Evolutionary conservation across 192 early-diverging fungal species (phyloP).

Genomic region (Coemansia furcata): DNA sequence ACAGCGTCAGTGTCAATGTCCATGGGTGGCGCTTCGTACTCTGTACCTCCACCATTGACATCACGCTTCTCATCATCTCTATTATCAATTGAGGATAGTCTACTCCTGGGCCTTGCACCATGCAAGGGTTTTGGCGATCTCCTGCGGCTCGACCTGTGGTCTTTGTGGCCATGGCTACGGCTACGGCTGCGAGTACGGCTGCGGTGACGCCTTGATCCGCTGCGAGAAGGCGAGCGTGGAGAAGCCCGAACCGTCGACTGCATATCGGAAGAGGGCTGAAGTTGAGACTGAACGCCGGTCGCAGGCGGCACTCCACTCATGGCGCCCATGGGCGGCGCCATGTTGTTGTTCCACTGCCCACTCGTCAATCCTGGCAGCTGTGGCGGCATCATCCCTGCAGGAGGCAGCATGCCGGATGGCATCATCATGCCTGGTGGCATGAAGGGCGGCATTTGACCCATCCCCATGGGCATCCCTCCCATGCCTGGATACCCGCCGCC

Average conservation of each 20-base stretch:
- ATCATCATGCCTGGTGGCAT: slow-evolving; percentile 36
- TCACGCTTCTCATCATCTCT: slow-evolving; percentile 9
- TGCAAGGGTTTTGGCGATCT: slow-evolving; percentile 8
- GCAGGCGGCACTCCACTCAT: neutral
- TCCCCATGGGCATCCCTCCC: slow-evolving; percentile 32
- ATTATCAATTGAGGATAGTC: slow-evolving; percentile 10
- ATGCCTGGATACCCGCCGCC: slow-evolving; percentile 16
- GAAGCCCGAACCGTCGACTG: neutral
- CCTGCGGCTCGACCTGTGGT: slow-evolving; percentile 5
- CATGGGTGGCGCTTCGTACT: slow-evolving; percentile 13
- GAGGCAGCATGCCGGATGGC: slow-evolving; percentile 1
- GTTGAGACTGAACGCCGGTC: neutral
- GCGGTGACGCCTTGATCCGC: neutral
- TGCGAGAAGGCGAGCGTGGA: neutral
- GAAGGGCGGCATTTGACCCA: slow-evolving; percentile 35
- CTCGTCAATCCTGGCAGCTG: slow-evolving; percentile 8
- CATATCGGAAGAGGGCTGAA: neutral
- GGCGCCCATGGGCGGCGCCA: neutral
- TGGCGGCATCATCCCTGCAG: slow-evolving; percentile 9
- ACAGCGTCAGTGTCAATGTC: neutral
- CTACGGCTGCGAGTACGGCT: slow-evolving; percentile 7
- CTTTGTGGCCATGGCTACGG: neutral
- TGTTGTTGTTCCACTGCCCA: slow-evolving; percentile 10
- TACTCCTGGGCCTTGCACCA: neutral
- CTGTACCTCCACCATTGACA: neutral